A percentile compares a stretch with the other conserved stretches of the same genome.
Evolutionary conservation across 202 grass and related monocot species (phyloP).

Genomic region (Schoenoplectus triqueter): DNA sequence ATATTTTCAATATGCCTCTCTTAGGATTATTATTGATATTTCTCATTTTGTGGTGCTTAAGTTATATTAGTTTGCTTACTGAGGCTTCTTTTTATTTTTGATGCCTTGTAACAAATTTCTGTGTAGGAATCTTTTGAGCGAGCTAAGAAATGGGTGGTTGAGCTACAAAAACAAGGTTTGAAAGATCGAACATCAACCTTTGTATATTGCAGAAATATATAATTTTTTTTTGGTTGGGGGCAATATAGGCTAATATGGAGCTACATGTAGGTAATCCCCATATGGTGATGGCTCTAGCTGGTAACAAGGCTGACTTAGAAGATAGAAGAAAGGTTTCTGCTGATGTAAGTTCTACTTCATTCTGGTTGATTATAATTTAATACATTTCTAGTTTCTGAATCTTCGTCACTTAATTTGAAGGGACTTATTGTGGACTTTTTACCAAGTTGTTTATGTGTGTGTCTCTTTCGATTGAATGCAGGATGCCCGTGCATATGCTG

Average conservation of each 20-base stretch:
- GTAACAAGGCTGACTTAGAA: slow-evolving; percentile 90
- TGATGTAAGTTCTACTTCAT: slow-evolving; percentile 55
- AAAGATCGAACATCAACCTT: not conserved
- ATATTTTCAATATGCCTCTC: no score
- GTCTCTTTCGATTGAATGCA: slow-evolving; percentile 41
- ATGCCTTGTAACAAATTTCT: not conserved
- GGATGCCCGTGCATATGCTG: slow-evolving; percentile 77
- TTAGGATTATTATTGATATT: not conserved
- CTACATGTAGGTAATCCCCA: slow-evolving; percentile 66
- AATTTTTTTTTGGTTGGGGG: not conserved
- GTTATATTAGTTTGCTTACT: not conserved
- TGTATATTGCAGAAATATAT: not conserved
- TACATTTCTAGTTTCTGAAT: slow-evolving; percentile 26
- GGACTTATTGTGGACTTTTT: not conserved
- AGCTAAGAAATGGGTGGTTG: slow-evolving; percentile 51
- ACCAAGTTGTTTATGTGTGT: slow-evolving; percentile 31
- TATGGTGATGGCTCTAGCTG: slow-evolving; percentile 89
- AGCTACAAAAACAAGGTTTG: slow-evolving; percentile 49
- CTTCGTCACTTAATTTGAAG: not conserved
- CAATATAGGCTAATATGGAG: slow-evolving; percentile 20
- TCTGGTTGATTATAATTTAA: slow-evolving; percentile 34
- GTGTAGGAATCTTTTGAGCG: slow-evolving; percentile 48
- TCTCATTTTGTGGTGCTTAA: slow-evolving; percentile 2
- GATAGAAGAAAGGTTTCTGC: slow-evolving; percentile 77
- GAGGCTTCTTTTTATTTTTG: not conserved